Base-by-base conservation (phyloP, 257 asterid genomes). In the Penstemon barbatus region DNA sequence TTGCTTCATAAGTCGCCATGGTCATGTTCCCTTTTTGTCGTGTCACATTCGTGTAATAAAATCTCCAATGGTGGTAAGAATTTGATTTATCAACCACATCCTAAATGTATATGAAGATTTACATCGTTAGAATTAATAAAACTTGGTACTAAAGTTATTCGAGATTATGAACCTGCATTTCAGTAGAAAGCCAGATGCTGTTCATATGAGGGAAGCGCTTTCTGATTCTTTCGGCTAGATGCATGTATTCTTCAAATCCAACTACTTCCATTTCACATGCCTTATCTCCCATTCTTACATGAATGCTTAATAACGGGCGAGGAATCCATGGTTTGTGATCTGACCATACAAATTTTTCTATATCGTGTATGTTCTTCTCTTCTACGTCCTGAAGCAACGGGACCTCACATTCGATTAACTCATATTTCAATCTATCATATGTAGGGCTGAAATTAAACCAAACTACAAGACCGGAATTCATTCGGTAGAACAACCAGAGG, bases 201-300 rank as follows among this genome's bases (percentile, higher is more conserved):
- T 84, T 82, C 15, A 94, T 86, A 72, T 89, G 77, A 50, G 96
- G 97, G 83, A 94, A 94, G 42, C 74, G 79, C 41, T 64, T 79
- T 77, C 89, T 65, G 74, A 91, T 78, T 66, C 89, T 84, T 46
- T 76, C 80, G 1, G 97, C 97, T 2, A 94, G 84, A 36, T 61
- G 78, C 91, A 91, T 87, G 83, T 91, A 94, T 19, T 91, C 91
- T 48, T 80, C 83, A 37, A 89, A 91, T 54, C 89, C 99, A 1
- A 87, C 91, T 63, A 91, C 97, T 78, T 85, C 78, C 99, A 94
- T 94, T 71, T 94, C 99, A 42, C 97, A 89, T 3, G 97, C 96
- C 79, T 94, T 89, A 74, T 94, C 97, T 5, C 97, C 97, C 97
- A 91, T 94, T 56, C 99, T 76, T 1, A 94, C 95, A 55, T 94